Evolutionary conservation across 495 filamentous ascomycete genomes (phyloP), one percentile per base, ranked within the genome.

Genomic region (Penicillium malachiteum): DNA sequence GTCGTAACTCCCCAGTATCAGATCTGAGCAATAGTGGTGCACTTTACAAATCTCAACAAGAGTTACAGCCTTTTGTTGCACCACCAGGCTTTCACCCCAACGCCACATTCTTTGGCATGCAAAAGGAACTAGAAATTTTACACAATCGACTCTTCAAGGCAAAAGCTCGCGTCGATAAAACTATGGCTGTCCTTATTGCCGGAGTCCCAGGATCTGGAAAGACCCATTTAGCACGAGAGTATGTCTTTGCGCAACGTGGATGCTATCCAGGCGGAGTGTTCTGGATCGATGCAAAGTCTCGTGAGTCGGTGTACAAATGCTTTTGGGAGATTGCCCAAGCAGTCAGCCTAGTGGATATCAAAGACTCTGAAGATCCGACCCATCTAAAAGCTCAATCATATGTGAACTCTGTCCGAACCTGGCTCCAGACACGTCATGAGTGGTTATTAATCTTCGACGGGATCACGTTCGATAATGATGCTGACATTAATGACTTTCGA

Each of bases 361-460:
- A 65, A 14, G 78, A 82, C 4, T 57, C 74, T 17, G 61, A 70
- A 3, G 69, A 69, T 6, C 58, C 64, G 0, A 63, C 63, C 9
- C 68, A 76, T 30, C 66, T 76, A 14, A 76, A 84, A 55, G 68
- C 79, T 1, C 72, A 73, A 9, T 71, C 75, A 38, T 87, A 85
- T 56, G 80, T 90, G 9, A 73, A 77, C 17, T 62, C 79, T 1
- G 88, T 92, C 8, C 80, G 81, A 13, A 71, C 75, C 12, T 93
- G 90, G 90, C 80, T 94, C 35, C 86, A 85, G 56, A 72, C 68
- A 30, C 82, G 82, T n/a, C 73, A 84, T 3, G 81, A 85, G 7
- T 94, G 90, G 90, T 74, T 94, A 7, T 68, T 94, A 49, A 76
- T 93, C 4, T 78, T 92, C 32, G 90, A 94, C 59, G 90, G 89